Base-by-base conservation (phyloP, 257 asterid genomes). In the Solanum clarkiae region DNA sequence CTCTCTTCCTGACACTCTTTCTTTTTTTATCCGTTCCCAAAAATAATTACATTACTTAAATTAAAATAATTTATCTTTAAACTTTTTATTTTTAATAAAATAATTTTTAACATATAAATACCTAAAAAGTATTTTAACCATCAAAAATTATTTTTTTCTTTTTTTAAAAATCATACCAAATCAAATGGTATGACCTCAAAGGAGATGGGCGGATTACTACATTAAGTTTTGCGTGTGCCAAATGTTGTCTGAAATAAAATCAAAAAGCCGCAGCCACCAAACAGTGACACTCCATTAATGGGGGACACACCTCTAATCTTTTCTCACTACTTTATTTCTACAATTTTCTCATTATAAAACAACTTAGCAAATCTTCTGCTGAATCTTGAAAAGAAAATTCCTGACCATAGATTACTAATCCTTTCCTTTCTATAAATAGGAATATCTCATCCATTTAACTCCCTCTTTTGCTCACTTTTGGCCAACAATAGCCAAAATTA, bases 321-420 rank as follows among this genome's bases (percentile, higher is more conserved):
- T 74, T 74, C 8, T 74, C 22, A 20, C 2, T 45, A 74, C 42
- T 36, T 36, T 36, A 74, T 54, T 62, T 15, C 63, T 80, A 26
- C 14, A 29, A 80, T 10, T 14, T 4, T 80, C 26, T 53, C 17
- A 53, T 56, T 26, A 18, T 60, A 29, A 17, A 56, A n/a, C 36
- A 29, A 6, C 70, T 54, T 53, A 16, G 16, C 51, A 56, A 55
- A 18, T 54, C 26, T 56, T 89, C 90, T 90, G 93, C 93, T 81
- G 83, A 66, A 88, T 87, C 65, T 84, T 14, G 69, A 20, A 42
- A 75, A 75, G 44, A 18, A 81, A 85, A 81, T 0, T 90, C 85
- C 56, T 74, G 91, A 55, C 98, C 98, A 90, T 90, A 88, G 92
- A 91, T 86, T 85, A 80, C 92, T 92, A 85, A 95, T 93, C 97